Evolutionary conservation across 805 yeast species (phyloP), one percentile per base, ranked within the genome.

Genomic region (Suhomyces pyralidae): DNA sequence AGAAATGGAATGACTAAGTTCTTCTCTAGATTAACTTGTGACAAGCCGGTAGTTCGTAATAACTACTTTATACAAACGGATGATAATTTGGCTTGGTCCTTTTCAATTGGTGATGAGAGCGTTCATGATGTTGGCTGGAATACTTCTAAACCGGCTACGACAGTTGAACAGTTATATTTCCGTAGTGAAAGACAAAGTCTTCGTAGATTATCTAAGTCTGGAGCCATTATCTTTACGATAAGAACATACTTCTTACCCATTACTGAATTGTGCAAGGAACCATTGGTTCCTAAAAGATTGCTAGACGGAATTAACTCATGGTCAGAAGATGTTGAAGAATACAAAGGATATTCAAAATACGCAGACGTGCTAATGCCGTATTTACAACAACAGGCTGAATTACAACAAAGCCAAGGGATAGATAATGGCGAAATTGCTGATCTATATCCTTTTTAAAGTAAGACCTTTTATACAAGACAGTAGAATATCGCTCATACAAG

Each of bases 31-130:
- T 69, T 81, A 53, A 73, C 82, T 7, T 76, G 79, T 48, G 88
- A 84, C 61, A 78, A 79, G 54, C 85, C 88, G 0, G 85, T 84
- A n/a, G 85, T 80, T 10, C 71, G 90, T 51, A 84, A 85, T 67
- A 82, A 82, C 62, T 84, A 84, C 63, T 85, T 85, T 60, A 64
- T 84, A 40, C 90, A 84, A 65, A 81, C 84, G 9, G 89, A 84
- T 61, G 78, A 77, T 50, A 76, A 81, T 52, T 66, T 84, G 52
- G 86, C 82, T 25, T 84, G 90, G 90, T 83, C 88, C 0, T 51
- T 63, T 5, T 80, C 87, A 0, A 84, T 85, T 59, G 90, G 90
- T 7, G 71, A 77, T 54, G 89, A 85, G 60, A 49, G 51, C 15
- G 68, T 68, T 48, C 63, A 66, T 10, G 78, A 74, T 7, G 69